Percentiles rank a stretch among this genome's conserved stretches.
phyloP scores from a whole-genome alignment of 2,329 filamentous ascomycete species.

The Pseudocercospora crystallina region DNA sequence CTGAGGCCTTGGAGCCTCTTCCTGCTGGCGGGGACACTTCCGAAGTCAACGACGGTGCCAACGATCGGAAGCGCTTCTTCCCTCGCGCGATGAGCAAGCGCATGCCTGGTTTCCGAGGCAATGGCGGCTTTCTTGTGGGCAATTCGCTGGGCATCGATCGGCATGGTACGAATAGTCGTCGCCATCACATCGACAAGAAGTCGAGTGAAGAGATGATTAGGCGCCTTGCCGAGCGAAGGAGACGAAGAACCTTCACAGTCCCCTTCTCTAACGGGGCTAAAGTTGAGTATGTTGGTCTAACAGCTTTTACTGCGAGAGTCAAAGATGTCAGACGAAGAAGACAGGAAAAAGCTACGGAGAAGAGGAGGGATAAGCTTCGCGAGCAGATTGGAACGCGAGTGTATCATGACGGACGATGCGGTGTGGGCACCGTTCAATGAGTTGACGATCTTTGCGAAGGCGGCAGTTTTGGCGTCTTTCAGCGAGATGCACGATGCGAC shows the following conservation, averaged over 20 bases:
- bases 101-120: conserved; percentile 41
- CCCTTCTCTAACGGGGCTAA: conserved; percentile 40
- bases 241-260: conserved; percentile 21
- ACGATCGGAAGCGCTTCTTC: conserved; percentile 17
- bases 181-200: conserved; percentile 39
- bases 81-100: conserved; percentile 35
- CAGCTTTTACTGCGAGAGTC: conserved; percentile 50
- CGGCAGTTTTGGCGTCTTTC: too few relatives aligned
- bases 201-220: conserved; percentile 27
- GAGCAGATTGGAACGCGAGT: conserved; percentile 47
- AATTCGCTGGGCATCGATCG: conserved; percentile 58
- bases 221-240: conserved; percentile 11
- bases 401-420: conserved; percentile 12
- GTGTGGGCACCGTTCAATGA: background rate
- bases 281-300: conserved; percentile 53
- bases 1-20: conserved; percentile 36
- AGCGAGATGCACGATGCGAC: too few relatives aligned
- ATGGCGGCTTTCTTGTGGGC: conserved; percentile 51
- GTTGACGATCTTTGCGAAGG: too few relatives aligned
- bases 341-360: conserved; percentile 51
- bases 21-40: conserved; percentile 50
- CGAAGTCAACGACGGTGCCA: conserved; percentile 31
- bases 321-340: conserved; percentile 43
- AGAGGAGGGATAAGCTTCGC: conserved; percentile 53
- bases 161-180: conserved; percentile 44